phyloP scores from a whole-genome alignment of 441 rosid species.

The Populus hybrid region DNA sequence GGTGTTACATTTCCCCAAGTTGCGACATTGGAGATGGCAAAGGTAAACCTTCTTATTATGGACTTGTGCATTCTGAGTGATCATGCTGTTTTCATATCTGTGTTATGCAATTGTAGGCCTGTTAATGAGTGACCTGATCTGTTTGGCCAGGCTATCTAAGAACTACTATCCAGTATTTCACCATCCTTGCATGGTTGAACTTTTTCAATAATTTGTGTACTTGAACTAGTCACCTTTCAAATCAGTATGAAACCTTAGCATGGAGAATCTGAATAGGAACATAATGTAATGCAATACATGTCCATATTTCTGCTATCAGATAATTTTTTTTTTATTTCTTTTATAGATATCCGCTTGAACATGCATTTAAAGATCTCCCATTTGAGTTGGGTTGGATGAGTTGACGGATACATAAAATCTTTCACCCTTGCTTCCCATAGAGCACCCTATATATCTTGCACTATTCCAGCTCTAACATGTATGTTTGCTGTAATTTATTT shows the following conservation, averaged over 20 bases:
- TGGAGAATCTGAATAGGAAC: not conserved
- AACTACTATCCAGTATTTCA: not conserved
- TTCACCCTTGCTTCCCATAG: not conserved
- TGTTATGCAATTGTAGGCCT: not conserved
- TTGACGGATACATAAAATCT: not conserved
- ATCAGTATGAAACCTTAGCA: conserved; percentile 5
- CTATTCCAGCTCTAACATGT: not conserved
- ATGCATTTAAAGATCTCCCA: not conserved
- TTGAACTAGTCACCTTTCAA: conserved; percentile 9
- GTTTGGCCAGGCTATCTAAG: conserved; percentile 3
- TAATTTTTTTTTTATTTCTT: not conserved
- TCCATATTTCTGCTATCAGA: not conserved
- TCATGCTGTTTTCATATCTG: not conserved
- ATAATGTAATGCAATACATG: not conserved
- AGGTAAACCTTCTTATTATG: conserved; percentile 38
- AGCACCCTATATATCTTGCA: not conserved
- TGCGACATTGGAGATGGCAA: conserved; percentile 33
- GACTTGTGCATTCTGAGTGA: not conserved
- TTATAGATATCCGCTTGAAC: not conserved
- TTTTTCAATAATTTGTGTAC: conserved; percentile 5
- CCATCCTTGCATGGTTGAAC: not conserved
- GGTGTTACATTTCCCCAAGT: conserved; percentile 62
- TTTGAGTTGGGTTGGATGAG: not conserved
- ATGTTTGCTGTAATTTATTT: not conserved
- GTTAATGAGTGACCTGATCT: conserved; percentile 6